These are phyloP conservation scores for Pisolithus albus DNA, from an alignment of 768 basidiomycete species.

Conservation along the genomic window DNA sequence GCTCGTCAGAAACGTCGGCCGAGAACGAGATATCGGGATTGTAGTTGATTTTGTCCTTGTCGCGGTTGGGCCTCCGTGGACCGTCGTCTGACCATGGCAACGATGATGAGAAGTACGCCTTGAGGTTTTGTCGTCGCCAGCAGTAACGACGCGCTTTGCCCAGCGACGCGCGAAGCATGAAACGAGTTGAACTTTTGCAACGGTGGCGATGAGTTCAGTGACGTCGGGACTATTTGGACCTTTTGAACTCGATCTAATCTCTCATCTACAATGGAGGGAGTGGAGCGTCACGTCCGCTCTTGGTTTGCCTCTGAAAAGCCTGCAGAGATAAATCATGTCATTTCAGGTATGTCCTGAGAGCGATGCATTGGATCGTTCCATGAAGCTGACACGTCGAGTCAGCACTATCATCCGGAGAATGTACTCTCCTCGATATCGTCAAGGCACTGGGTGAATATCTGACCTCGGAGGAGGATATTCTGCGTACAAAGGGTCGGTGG, in stretches of 20 bases:
- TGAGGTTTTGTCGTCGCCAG: slow-evolving; percentile 18
- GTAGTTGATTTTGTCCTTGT: slow-evolving; percentile 70
- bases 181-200: neutral
- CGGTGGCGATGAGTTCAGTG: no score
- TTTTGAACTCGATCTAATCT: neutral
- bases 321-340: slow-evolving; percentile 50
- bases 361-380: no score
- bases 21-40: slow-evolving; percentile 56
- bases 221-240: no score
- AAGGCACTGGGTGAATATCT: slow-evolving; percentile 84
- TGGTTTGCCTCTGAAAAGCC: slow-evolving; percentile 66
- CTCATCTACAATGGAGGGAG: slow-evolving; percentile 31
- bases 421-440: slow-evolving; percentile 69
- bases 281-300: slow-evolving; percentile 54
- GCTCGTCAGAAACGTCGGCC: slow-evolving; percentile 36
- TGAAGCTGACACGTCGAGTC: neutral
- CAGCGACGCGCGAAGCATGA: slow-evolving; percentile 19
- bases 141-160: slow-evolving; percentile 12
- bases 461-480: slow-evolving; percentile 74
- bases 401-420: slow-evolving; percentile 50
- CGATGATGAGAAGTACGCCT: slow-evolving; percentile 18
- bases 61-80: slow-evolving; percentile 4
- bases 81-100: slow-evolving; percentile 8
- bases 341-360: slow-evolving; percentile 43
- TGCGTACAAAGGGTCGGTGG: slow-evolving; percentile 71